Evolutionary conservation across 1,139 yeast genomes (phyloP).

Genomic region (Suhomyces maxii): DNA sequence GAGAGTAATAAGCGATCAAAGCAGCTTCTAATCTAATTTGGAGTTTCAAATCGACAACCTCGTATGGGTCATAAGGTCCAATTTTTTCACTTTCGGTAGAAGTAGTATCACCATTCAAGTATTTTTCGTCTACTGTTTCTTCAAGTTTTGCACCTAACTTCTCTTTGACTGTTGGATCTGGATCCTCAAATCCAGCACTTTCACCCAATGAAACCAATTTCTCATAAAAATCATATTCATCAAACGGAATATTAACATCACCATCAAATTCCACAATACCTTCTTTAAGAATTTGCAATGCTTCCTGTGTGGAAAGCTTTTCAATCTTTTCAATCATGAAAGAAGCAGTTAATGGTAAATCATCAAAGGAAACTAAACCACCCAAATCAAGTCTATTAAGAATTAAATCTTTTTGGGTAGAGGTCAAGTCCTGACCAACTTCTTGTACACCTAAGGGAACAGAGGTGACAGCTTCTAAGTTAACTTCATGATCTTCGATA

Average conservation of each 20-base stretch:
- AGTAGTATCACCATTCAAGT: slow-evolving; percentile 17
- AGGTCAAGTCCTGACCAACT: slow-evolving; percentile 24
- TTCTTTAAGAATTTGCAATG: slow-evolving; percentile 20
- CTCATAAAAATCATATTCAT: slow-evolving; percentile 14
- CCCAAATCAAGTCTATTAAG: slow-evolving; percentile 27
- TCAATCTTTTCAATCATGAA: slow-evolving; percentile 34
- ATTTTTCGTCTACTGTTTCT: slow-evolving; percentile 10
- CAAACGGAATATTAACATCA: slow-evolving; percentile 23
- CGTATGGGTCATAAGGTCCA: slow-evolving; percentile 5
- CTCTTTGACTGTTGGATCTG: slow-evolving; percentile 12
- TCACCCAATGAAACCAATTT: slow-evolving; percentile 2
- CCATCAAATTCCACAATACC: slow-evolving; percentile 19
- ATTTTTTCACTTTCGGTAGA: slow-evolving; percentile 24
- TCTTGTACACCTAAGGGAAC: slow-evolving; percentile 24
- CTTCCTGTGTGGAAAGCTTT: slow-evolving; percentile 21
- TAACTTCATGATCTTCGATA: slow-evolving; percentile 9
- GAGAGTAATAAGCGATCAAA: slow-evolving; percentile 53
- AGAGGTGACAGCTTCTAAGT: slow-evolving; percentile 18
- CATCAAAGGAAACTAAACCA: slow-evolving; percentile 25
- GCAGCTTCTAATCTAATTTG: slow-evolving; percentile 20
- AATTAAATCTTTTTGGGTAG: slow-evolving; percentile 23
- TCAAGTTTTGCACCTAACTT: slow-evolving; percentile 7
- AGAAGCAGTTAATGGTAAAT: slow-evolving; percentile 27
- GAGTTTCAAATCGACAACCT: slow-evolving; percentile 17
- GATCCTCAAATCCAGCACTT: neutral